Conservation (phyloP, 768 basidiomycete species). For the Kwoniella sp. region DNA sequence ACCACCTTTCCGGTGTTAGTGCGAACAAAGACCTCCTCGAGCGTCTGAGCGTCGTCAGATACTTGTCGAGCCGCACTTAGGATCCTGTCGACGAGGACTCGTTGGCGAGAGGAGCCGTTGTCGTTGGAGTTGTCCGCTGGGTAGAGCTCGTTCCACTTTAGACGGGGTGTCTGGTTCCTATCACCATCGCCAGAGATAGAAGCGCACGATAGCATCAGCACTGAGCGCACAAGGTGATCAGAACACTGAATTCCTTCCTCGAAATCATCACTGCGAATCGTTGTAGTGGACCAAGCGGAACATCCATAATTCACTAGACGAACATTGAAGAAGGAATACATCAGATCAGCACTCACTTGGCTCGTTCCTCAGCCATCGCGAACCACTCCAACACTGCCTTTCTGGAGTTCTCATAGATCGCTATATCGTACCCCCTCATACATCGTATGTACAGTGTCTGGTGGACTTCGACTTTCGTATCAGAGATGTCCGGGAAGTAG, state of each 20-base stretch:
- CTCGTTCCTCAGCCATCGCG: constrained; percentile 2
- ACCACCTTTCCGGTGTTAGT: neutral
- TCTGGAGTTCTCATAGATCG: constrained; percentile 9
- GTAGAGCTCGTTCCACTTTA: constrained; percentile 4
- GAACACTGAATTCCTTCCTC: no score
- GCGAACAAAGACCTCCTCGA: constrained; percentile 10
- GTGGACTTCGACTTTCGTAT: neutral
- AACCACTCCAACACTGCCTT: constrained; percentile 16
- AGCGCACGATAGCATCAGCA: no score
- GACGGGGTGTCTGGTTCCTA: neutral
- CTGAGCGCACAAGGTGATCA: no score
- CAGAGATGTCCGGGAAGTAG: constrained; percentile 27
- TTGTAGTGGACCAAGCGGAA: no score
- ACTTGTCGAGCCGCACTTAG: constrained; percentile 10
- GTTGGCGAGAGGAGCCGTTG: constrained; percentile 1
- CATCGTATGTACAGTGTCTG: constrained; percentile 23
- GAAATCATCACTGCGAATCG: no score
- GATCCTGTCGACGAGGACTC: constrained; percentile 7
- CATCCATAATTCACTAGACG: no score
- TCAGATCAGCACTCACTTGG: constrained; percentile 7
- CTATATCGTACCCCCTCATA: constrained; percentile 12
- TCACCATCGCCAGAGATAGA: no score
- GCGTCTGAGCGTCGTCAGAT: neutral
- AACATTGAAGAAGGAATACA: no score
- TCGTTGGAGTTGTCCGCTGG: neutral